Conservation (phyloP, 805 yeast species). For the Schwanniomyces polymorphus region DNA sequence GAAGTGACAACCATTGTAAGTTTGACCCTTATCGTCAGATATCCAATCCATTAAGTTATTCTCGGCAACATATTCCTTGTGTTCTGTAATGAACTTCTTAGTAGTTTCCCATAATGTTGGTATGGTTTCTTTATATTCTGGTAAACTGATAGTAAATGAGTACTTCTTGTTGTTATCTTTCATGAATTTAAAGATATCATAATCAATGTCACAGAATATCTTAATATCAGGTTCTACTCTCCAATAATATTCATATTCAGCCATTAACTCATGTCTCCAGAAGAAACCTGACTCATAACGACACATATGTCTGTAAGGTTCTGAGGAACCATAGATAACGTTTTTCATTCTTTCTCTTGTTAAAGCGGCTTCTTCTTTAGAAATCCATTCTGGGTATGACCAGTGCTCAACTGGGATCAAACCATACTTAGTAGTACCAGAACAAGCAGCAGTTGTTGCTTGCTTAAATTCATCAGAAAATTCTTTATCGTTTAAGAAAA, state of each 20-base stretch:
- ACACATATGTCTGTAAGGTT: slow-evolving; percentile 86
- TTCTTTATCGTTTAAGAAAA: slow-evolving; percentile 81
- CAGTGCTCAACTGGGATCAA: slow-evolving; percentile 79
- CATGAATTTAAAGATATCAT: slow-evolving; percentile 83
- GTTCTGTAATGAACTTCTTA: slow-evolving; percentile 58
- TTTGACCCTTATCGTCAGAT: slow-evolving; percentile 62
- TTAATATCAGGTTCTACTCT: slow-evolving; percentile 85
- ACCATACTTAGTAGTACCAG: slow-evolving; percentile 79
- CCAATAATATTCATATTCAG: slow-evolving; percentile 87
- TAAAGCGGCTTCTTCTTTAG: slow-evolving; percentile 64
- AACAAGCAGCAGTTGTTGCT: slow-evolving; percentile 61
- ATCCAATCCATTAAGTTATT: slow-evolving; percentile 69
- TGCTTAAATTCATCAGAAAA: slow-evolving; percentile 78
- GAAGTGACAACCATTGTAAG: slow-evolving; percentile 81
- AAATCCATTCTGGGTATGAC: slow-evolving; percentile 83
- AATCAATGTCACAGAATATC: slow-evolving; percentile 77
- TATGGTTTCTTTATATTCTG: slow-evolving; percentile 82
- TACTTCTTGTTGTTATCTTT: slow-evolving; percentile 72
- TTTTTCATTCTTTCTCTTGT: slow-evolving; percentile 60
- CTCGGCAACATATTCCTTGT: slow-evolving; percentile 58
- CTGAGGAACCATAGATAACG: slow-evolving; percentile 69
- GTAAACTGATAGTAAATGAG: slow-evolving; percentile 79
- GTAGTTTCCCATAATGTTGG: slow-evolving; percentile 79
- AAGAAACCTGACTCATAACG: slow-evolving; percentile 87
- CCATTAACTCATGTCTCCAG: slow-evolving; percentile 70